A percentile compares a stretch with the other conserved stretches of the same genome.
Evolutionary conservation across 352 stramenopile species (phyloP).

Genomic region (Blastocystis hominis): DNA sequence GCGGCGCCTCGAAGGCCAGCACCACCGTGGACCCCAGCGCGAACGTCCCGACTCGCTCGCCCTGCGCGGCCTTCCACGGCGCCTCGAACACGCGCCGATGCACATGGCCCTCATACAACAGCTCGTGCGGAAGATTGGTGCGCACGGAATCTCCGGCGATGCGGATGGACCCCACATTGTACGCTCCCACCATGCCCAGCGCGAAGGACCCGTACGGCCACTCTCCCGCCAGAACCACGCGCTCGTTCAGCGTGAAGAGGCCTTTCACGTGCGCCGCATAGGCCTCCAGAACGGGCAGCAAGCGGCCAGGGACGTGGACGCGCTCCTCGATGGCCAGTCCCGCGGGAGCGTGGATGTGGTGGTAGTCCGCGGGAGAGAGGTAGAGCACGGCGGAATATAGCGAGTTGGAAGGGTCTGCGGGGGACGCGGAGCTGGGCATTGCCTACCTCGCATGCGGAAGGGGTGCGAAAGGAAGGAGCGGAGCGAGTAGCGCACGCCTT

Average conservation of each 20-base stretch:
- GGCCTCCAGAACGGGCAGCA: slow-evolving; percentile 42
- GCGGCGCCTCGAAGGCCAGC: slow-evolving; percentile 25
- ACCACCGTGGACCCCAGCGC: slow-evolving; percentile 50
- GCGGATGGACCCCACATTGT: slow-evolving; percentile 39
- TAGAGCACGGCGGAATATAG: slow-evolving; percentile 52
- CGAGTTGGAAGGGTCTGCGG: neutral
- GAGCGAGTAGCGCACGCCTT: slow-evolving; percentile 36
- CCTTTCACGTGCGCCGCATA: slow-evolving; percentile 33
- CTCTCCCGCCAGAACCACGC: neutral
- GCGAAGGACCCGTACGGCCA: slow-evolving; percentile 46
- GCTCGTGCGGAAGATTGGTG: slow-evolving; percentile 28
- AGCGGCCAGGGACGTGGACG: slow-evolving; percentile 1
- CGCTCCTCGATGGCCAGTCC: neutral
- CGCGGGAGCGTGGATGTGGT: slow-evolving; percentile 1
- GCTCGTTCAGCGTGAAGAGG: slow-evolving; percentile 53
- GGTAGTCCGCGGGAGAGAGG: slow-evolving; percentile 53
- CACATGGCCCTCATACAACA: neutral
- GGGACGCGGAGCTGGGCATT: neutral
- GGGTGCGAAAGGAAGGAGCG: neutral
- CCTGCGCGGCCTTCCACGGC: neutral
- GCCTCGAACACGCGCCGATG: neutral
- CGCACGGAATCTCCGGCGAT: neutral
- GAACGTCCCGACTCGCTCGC: neutral
- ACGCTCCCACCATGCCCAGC: slow-evolving; percentile 38
- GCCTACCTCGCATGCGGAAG: neutral